Base-by-base conservation (phyloP, 1,284 basidiomycete genomes). In the Rhizoctonia solani region DNA sequence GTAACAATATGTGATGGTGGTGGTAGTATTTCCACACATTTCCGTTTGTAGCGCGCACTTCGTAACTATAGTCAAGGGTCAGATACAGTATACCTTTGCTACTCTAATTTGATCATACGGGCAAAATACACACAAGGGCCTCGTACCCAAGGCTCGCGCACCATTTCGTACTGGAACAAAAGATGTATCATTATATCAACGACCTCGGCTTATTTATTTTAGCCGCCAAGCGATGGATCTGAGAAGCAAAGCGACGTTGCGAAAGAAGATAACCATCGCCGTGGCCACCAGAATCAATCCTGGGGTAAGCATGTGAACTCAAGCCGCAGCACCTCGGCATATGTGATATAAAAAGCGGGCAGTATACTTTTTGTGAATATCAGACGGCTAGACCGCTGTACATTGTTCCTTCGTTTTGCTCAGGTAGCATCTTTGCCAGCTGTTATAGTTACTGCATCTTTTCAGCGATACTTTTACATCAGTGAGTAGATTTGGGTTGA, bases 331-430 rank as follows among this genome's bases (percentile, higher is more conserved):
- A 50, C 4, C 47, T 19, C 14, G 27, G 19, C 5, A 19, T 46
- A 19, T 21, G 6, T 19, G 39, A 61, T 61, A 61, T 34, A 61
- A 61, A 39, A 11, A 9, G 32, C 32, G 19, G 32, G 23, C 23
- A 37, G 3, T 1, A 11, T 44, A 8, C 23, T 39, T 44, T 4
- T 25, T 2, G 21, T 16, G 4, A 19, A 25, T 13, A 61, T 47
- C 58, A 61, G 58, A 61, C 58, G 58, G 58, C 58, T 61, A 61
- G 58, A 32, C 47, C 58, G 58, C 58, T 34, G 44, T 37, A 44
- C n/a, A 44, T 32, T 50, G 21, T 19, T 50, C 39, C 50, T 50
- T 47, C 30, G 16, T 39, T 56, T 29, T 50, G 58, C 58, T 61
- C 58, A 16, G 58, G 58, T 61, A 61, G 58, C 58, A 61, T 19